These are phyloP conservation scores for Pseudopediastrum boryanum DNA, from an alignment of 139 green algal genomes.

Conservation along the genomic window DNA sequence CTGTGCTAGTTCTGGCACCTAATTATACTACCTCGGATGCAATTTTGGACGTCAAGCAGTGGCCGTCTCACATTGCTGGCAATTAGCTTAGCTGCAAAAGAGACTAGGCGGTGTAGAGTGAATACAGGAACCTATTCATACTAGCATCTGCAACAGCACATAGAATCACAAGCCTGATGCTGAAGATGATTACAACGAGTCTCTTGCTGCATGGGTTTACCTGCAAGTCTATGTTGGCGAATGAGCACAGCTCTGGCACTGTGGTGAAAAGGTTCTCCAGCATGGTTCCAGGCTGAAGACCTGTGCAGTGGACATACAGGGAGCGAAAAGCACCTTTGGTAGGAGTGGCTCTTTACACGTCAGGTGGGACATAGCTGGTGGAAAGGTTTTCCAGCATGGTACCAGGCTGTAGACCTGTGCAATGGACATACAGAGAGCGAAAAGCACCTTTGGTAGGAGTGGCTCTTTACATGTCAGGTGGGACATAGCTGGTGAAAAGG, in stretches of 20 bases:
- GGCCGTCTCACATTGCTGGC: too few species aligned
- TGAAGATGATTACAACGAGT: not conserved
- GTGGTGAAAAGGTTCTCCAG: slow-evolving; percentile 50
- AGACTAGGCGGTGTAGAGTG: too few species aligned
- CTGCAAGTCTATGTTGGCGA: slow-evolving; percentile 82
- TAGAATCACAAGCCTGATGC: not conserved
- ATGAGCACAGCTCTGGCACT: slow-evolving; percentile 83
- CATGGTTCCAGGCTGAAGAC: slow-evolving; percentile 50
- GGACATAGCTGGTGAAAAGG: too few species aligned
- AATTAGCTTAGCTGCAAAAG: too few species aligned
- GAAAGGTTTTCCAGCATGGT: slow-evolving; percentile 61
- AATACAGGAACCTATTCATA: too few species aligned
- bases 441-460: not conserved
- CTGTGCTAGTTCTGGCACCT: too few species aligned
- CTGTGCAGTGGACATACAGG: not conserved
- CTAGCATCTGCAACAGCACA: too few species aligned
- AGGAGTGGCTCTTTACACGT: too few species aligned
- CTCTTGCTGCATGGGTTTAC: slow-evolving; percentile 38
- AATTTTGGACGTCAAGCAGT: too few species aligned
- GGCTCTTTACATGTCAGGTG: too few species aligned
- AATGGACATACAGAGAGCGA: not conserved
- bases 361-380: too few species aligned
- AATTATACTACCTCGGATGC: too few species aligned
- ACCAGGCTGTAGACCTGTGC: slow-evolving; percentile 41
- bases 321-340: not conserved